A percentile compares a stretch with the other conserved stretches of the same genome.
These are phyloP conservation scores for Nannizziopsis barbatae DNA, from an alignment of 2,329 filamentous ascomycete genomes.

Conservation along the genomic window DNA sequence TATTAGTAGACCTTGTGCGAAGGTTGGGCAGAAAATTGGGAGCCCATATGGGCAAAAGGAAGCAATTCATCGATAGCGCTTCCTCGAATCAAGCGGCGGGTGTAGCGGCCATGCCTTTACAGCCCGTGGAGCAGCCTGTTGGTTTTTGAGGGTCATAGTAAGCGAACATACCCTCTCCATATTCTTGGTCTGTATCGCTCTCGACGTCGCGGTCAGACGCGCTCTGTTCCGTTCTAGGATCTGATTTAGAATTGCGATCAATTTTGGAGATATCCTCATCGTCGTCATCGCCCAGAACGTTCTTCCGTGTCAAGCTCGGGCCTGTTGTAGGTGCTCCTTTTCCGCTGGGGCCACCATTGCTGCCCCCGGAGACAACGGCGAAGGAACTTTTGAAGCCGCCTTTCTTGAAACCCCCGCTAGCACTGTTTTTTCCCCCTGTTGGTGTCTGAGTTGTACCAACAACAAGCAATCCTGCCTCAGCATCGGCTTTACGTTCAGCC, in stretches of 20 bases:
- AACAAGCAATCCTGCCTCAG: constrained; percentile 31
- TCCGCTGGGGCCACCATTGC: constrained; percentile 13
- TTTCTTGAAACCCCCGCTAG: constrained; percentile 55
- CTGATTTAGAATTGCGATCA: constrained; percentile 11
- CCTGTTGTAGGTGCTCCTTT: constrained; percentile 13
- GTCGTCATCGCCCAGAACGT: constrained; percentile 35
- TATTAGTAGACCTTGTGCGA: too few relatives aligned
- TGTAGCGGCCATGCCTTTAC: constrained; percentile 21
- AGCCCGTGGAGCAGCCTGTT: constrained; percentile 38
- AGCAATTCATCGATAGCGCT: too few relatives aligned
- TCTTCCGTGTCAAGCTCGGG: constrained; percentile 27
- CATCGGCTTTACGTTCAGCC: constrained; percentile 35
- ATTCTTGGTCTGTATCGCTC: constrained; percentile 60
- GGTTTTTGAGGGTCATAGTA: constrained; percentile 45
- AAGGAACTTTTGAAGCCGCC: constrained; percentile 73
- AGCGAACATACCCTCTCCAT: constrained; percentile 30
- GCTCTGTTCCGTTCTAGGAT: not conserved
- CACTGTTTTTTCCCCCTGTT: constrained; percentile 19
- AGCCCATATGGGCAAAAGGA: too few relatives aligned
- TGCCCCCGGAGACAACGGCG: constrained; percentile 41
- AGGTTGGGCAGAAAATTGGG: too few relatives aligned
- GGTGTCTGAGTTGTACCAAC: constrained; percentile 25
- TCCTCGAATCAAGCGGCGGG: constrained; percentile 2
- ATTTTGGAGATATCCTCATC: constrained; percentile 22
- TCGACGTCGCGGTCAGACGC: constrained; percentile 47